Base-by-base conservation (phyloP, 139 green algal species). In the Desmodesmus armatus region DNA sequence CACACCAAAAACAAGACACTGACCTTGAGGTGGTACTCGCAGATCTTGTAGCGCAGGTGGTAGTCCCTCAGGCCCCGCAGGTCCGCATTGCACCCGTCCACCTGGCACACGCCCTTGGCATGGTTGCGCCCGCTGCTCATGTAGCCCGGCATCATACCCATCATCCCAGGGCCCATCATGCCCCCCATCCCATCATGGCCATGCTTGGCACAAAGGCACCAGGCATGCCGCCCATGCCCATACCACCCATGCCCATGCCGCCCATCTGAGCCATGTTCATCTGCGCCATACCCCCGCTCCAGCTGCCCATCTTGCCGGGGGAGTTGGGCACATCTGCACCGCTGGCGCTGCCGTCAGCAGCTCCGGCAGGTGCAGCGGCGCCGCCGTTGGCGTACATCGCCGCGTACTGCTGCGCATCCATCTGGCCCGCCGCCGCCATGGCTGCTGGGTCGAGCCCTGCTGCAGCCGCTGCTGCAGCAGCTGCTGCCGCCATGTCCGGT, bases 1-100 rank as follows among this genome's bases (percentile, higher is more conserved):
- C 9, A 40, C 6, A 4, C 21, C 19, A 40, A 40, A 23, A 39
- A 13, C 70, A 15, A 55, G 37, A 23, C 31, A 37, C 60, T n/a
- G 27, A 91, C 88, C 84, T 94, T 95, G 60, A 94, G 85, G 79
- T 95, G 93, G 55, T 89, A 87, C 75, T 95, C 87, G 85, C 93
- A 97, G 71, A 97, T 96, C 89, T 95, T 95, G 91, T 96, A 97
- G 27, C 94, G 91, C 66, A 91, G 86, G 87, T 97, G 91, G 89
- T 97, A 97, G 71, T 96, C 89, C 33, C 90, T 87, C 72, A 96
- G 90, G 11, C 73, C 67, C 17, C 78, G 77, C 33, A 97, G 80
- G 66, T 95, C 90, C 1, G 81, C 71, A 43, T 83, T 80, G 87
- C 94, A 97, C 15, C 91, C 92, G 40, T 96, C 94, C 19, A 95